Evolutionary conservation across 73 alveolate genomes (phyloP).

Genomic region (Stentor coeruleus): DNA sequence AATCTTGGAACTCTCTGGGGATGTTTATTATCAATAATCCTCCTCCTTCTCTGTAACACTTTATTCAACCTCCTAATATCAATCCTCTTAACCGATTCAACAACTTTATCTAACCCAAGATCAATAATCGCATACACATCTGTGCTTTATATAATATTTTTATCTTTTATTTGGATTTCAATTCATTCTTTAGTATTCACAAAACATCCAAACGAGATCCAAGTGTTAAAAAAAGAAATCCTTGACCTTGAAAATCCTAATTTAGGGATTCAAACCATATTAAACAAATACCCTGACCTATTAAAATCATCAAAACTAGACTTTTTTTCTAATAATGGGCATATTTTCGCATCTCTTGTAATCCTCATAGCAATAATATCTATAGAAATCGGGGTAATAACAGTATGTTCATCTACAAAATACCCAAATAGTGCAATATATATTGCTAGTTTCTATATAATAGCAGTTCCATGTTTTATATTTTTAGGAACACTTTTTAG

Average conservation of each 20-base stretch:
- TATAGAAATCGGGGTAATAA: background rate
- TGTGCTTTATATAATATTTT: background rate
- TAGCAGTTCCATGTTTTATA: background rate
- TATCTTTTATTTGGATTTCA: background rate
- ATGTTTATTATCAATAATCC: background rate
- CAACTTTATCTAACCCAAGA: background rate
- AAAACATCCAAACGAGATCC: background rate
- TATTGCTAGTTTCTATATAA: background rate
- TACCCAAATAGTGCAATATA: background rate
- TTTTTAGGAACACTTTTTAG: background rate
- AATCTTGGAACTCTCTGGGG: background rate
- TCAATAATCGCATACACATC: background rate
- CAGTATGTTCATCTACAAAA: background rate
- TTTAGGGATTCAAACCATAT: background rate
- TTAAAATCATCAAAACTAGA: background rate
- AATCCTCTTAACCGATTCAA: background rate
- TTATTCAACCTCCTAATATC: background rate
- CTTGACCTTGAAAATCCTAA: background rate
- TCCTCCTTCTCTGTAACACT: background rate
- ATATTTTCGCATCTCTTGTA: background rate
- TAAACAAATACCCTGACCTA: background rate
- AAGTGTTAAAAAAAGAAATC: background rate
- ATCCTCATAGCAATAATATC: background rate
- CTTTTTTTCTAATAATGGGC: background rate
- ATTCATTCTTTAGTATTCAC: slow-evolving; percentile 6